Conservation (phyloP, 2,329 filamentous ascomycete genomes). For the Ceratocystis cubensis region DNA sequence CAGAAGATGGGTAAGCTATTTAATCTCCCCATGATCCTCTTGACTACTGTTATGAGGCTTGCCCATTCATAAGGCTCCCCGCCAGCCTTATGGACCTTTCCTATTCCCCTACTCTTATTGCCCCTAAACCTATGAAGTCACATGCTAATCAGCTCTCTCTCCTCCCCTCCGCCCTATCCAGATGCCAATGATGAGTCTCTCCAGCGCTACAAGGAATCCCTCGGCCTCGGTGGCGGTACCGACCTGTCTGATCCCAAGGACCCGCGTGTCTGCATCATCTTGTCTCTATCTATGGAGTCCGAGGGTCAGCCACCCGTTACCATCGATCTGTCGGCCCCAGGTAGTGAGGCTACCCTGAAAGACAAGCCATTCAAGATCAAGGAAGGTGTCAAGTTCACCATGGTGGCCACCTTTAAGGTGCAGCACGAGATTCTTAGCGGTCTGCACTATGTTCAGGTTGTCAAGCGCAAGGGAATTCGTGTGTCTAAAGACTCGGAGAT, state of each 20-base stretch:
- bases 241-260: slow-evolving; percentile 67
- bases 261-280: slow-evolving; percentile 82
- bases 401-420: slow-evolving; percentile 88
- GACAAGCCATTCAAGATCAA: slow-evolving; percentile 95
- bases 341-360: slow-evolving; percentile 66
- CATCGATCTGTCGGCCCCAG: slow-evolving; percentile 69
- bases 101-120: neutral
- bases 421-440: slow-evolving; percentile 94
- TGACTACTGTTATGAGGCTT: neutral
- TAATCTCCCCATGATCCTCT: slow-evolving; percentile 6
- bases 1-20: slow-evolving; percentile 68
- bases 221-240: slow-evolving; percentile 67
- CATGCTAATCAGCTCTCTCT: slow-evolving; percentile 16
- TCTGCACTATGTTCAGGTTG: slow-evolving; percentile 87
- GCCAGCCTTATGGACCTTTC: neutral
- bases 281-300: slow-evolving; percentile 77
- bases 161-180: slow-evolving; percentile 26
- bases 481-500: slow-evolving; percentile 95
- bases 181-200: slow-evolving; percentile 77
- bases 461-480: slow-evolving; percentile 77
- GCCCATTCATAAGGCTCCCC: neutral
- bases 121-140: neutral
- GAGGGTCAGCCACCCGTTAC: slow-evolving; percentile 72
- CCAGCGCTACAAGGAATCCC: slow-evolving; percentile 92
- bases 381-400: slow-evolving; percentile 85